phyloP scores from a whole-genome alignment of 2,329 filamentous ascomycete species.

The Sporothrix variecibatus region DNA sequence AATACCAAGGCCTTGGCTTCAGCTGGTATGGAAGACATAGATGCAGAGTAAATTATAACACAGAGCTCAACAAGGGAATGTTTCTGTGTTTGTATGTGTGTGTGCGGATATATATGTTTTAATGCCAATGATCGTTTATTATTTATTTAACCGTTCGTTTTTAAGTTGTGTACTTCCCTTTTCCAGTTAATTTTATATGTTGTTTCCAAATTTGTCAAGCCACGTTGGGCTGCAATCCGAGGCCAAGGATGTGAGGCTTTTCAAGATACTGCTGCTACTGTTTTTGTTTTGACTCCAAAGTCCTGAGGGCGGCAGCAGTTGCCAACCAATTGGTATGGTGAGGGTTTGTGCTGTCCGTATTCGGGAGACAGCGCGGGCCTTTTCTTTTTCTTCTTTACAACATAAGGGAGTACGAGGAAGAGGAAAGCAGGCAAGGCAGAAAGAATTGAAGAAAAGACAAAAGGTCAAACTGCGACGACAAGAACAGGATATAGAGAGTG shows the following conservation, averaged over 20 bases:
- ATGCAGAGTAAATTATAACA: neutral
- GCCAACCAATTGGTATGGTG: neutral
- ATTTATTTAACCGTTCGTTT: neutral
- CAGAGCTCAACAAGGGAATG: neutral
- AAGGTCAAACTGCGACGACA: neutral
- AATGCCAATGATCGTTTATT: no score
- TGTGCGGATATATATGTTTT: neutral
- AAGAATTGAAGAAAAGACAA: neutral
- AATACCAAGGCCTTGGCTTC: conserved; percentile 8
- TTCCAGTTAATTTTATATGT: neutral
- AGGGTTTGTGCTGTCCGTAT: neutral
- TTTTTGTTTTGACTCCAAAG: neutral
- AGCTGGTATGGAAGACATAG: neutral
- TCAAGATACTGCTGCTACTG: neutral
- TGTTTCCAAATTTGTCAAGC: neutral
- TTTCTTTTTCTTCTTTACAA: no score
- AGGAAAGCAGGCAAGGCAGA: no score
- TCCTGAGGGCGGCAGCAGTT: neutral
- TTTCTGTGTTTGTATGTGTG: neutral
- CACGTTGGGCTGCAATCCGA: neutral
- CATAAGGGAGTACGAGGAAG: neutral
- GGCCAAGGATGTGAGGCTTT: neutral
- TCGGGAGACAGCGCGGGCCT: neutral
- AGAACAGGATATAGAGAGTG: neutral
- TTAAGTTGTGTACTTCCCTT: neutral